A percentile compares a stretch with the other conserved stretches of the same genome.
Conservation (phyloP, 495 filamentous ascomycete species). For the Hypomontagnella submonticulosa region DNA sequence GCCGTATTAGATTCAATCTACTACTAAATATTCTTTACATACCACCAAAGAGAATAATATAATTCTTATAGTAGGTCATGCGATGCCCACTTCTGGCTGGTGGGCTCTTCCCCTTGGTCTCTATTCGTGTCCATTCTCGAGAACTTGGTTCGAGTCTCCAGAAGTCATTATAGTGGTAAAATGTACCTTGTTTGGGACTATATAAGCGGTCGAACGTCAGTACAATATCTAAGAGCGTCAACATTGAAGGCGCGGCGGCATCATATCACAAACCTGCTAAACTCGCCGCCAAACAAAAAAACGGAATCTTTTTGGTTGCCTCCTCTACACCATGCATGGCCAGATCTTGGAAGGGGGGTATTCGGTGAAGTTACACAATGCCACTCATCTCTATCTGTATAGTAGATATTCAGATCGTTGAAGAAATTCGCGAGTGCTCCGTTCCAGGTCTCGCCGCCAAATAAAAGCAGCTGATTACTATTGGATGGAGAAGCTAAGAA, state of each 20-base stretch:
- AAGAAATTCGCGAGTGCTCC: slow-evolving; percentile 71
- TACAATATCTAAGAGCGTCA: slow-evolving; percentile 59
- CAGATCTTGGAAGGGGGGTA: slow-evolving; percentile 87
- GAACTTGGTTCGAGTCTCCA: slow-evolving; percentile 87
- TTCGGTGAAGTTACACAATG: slow-evolving; percentile 88
- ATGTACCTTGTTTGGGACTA: slow-evolving; percentile 92
- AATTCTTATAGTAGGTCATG: slow-evolving; percentile 90
- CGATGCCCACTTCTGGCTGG: slow-evolving; percentile 92
- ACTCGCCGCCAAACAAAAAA: slow-evolving; percentile 89
- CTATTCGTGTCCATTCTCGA: slow-evolving; percentile 89
- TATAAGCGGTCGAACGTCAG: slow-evolving; percentile 54
- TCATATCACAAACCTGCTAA: slow-evolving; percentile 51
- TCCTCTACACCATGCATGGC: slow-evolving; percentile 91
- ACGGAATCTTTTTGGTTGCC: slow-evolving; percentile 82
- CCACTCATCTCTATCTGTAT: slow-evolving; percentile 89
- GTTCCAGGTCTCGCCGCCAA: slow-evolving; percentile 82
- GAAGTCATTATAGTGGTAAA: slow-evolving; percentile 99
- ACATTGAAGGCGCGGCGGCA: slow-evolving; percentile 16
- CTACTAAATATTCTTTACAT: slow-evolving; percentile 9
- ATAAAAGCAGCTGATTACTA: slow-evolving; percentile 88
- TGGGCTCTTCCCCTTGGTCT: slow-evolving; percentile 86
- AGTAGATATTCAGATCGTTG: slow-evolving; percentile 85
- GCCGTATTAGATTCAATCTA: background rate
- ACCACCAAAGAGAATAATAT: slow-evolving; percentile 55
- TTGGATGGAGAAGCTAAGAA: slow-evolving; percentile 86